Evolutionary conservation across 1,284 basidiomycete genomes (phyloP).

Genomic region (Marasmius fiardii): DNA sequence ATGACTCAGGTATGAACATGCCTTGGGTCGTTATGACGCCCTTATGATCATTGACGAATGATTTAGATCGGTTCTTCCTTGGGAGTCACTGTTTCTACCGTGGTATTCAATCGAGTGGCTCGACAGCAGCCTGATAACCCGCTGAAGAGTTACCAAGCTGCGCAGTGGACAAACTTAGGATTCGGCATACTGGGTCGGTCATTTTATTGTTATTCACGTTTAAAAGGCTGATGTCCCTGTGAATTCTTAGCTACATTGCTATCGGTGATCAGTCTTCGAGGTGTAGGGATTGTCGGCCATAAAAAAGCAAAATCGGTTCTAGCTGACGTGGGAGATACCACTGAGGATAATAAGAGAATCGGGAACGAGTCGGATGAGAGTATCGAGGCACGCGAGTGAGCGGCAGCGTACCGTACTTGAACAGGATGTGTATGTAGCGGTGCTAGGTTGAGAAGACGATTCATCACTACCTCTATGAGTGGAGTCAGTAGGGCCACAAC

Average conservation of each 20-base stretch:
- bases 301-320: not conserved
- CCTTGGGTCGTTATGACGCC: not conserved
- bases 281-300: conserved; percentile 6
- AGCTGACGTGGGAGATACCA: not conserved
- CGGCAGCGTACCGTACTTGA: too few relatives aligned
- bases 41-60: not conserved
- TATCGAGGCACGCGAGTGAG: not conserved
- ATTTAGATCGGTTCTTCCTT: conserved; percentile 69
- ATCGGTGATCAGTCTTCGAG: conserved; percentile 1
- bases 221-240: too few relatives aligned
- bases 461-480: too few relatives aligned
- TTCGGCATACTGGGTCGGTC: conserved; percentile 53
- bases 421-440: too few relatives aligned
- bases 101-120: conserved; percentile 63
- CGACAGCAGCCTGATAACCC: conserved; percentile 25
- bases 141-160: conserved; percentile 53
- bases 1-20: conserved; percentile 54
- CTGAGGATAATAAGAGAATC: not conserved
- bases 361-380: not conserved
- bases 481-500: too few relatives aligned
- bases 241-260: conserved; percentile 1
- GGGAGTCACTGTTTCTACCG: conserved; percentile 72
- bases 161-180: conserved; percentile 62
- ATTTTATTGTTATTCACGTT: not conserved
- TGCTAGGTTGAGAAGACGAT: too few relatives aligned